Evolutionary conservation across 2,329 filamentous ascomycete genomes (phyloP).

Genomic region (Ophiostoma tasmaniense): DNA sequence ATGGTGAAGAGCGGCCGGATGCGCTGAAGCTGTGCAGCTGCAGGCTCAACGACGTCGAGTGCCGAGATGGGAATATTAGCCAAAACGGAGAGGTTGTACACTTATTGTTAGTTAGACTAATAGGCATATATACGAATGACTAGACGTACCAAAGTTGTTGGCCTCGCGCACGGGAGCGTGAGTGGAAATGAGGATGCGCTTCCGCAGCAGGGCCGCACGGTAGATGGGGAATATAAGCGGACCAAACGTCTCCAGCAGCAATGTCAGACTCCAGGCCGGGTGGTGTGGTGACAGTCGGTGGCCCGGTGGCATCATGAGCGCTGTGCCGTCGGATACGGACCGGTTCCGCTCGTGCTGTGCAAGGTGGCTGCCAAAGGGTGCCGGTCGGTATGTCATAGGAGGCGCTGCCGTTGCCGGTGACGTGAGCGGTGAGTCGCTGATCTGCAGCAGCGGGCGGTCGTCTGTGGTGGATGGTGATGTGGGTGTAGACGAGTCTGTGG

Average conservation of each 20-base stretch:
- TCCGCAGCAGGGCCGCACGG: slow-evolving; percentile 74
- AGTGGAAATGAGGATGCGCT: slow-evolving; percentile 79
- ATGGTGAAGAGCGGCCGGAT: slow-evolving; percentile 83
- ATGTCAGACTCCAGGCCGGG: slow-evolving; percentile 73
- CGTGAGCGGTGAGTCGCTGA: slow-evolving; percentile 41
- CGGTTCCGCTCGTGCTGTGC: neutral
- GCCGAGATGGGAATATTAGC: slow-evolving; percentile 76
- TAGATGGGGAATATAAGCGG: slow-evolving; percentile 88
- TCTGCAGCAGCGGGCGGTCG: slow-evolving; percentile 28
- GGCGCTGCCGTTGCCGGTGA: slow-evolving; percentile 33
- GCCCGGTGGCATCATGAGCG: slow-evolving; percentile 48
- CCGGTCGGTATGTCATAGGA: slow-evolving; percentile 32
- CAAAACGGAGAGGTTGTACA: slow-evolving; percentile 89
- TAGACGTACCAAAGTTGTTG: slow-evolving; percentile 73
- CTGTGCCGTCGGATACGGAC: slow-evolving; percentile 47
- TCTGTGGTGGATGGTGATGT: neutral
- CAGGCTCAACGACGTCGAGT: slow-evolving; percentile 57
- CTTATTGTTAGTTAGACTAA: slow-evolving; percentile 36
- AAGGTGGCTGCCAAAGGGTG: neutral
- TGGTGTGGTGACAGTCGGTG: slow-evolving; percentile 69
- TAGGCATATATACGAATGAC: neutral
- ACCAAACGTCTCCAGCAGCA: slow-evolving; percentile 74
- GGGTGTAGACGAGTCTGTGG: neutral
- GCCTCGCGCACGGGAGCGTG: slow-evolving; percentile 75
- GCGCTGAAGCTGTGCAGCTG: slow-evolving; percentile 46